Evolutionary conservation across 176 grass and related monocot genomes (phyloP).

Genomic region (Oryza brachyantha): DNA sequence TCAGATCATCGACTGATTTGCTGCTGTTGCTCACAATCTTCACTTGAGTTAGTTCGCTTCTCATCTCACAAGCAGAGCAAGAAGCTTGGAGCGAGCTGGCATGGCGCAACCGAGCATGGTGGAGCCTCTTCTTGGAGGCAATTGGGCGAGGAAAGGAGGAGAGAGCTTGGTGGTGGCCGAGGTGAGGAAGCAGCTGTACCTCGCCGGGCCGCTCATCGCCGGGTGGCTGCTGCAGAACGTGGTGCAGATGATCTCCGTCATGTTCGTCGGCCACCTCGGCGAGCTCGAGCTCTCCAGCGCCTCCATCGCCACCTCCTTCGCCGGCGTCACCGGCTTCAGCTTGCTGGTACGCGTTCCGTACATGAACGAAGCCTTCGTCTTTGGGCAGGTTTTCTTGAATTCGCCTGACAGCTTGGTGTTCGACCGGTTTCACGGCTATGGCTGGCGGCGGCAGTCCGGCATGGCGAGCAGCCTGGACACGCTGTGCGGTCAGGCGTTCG

Average conservation of each 20-base stretch:
- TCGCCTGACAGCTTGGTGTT: not conserved
- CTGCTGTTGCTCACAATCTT: not conserved
- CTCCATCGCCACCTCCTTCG: slow-evolving; percentile 53
- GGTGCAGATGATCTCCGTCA: slow-evolving; percentile 50
- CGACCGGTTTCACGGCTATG: not conserved
- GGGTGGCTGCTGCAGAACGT: slow-evolving; percentile 50
- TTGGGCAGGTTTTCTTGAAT: not conserved
- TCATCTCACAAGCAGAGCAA: not conserved
- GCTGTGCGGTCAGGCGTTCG: slow-evolving; percentile 70
- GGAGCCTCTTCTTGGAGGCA: slow-evolving; percentile 31
- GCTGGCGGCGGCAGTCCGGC: slow-evolving; percentile 38
- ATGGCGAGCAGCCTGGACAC: slow-evolving; percentile 57
- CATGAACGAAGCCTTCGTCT: no score
- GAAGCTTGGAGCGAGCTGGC: not conserved
- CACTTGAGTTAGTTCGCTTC: not conserved
- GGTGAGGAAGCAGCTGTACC: slow-evolving; percentile 46
- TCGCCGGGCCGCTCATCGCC: slow-evolving; percentile 36
- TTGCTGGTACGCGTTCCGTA: slow-evolving; percentile 31
- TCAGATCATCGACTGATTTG: not conserved
- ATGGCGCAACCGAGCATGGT: slow-evolving; percentile 26
- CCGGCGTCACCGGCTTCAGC: slow-evolving; percentile 50
- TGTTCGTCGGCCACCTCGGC: slow-evolving; percentile 51
- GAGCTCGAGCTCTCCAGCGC: slow-evolving; percentile 50
- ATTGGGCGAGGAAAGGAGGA: slow-evolving; percentile 21
- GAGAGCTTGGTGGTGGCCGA: slow-evolving; percentile 22